Evolutionary conservation across 2,329 filamentous ascomycete species (phyloP).

Genomic region (Xylaria polymorpha): DNA sequence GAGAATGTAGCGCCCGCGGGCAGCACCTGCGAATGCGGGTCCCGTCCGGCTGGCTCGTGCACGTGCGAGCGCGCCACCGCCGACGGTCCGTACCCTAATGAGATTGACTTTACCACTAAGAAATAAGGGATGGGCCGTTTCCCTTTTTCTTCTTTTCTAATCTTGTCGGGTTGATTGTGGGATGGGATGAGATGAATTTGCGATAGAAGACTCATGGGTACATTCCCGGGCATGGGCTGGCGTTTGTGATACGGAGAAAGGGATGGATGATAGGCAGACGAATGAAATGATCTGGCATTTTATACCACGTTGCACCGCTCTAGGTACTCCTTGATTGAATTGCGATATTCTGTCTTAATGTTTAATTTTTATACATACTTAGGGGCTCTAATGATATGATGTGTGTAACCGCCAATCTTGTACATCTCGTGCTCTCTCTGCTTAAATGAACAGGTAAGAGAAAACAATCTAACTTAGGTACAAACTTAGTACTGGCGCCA

Average conservation of each 20-base stretch:
- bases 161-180: background rate
- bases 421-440: too few relatives aligned
- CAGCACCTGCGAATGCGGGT: slow-evolving; percentile 79
- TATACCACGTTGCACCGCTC: background rate
- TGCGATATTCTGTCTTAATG: too few relatives aligned
- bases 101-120: slow-evolving; percentile 89
- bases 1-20: slow-evolving; percentile 75
- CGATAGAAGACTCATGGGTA: background rate
- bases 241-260: slow-evolving; percentile 20
- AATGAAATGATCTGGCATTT: slow-evolving; percentile 18
- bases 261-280: background rate
- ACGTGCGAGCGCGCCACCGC: slow-evolving; percentile 81
- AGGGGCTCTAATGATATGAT: background rate
- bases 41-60: slow-evolving; percentile 76
- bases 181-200: background rate
- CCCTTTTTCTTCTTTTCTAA: background rate
- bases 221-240: slow-evolving; percentile 34
- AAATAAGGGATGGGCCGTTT: slow-evolving; percentile 50
- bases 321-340: background rate
- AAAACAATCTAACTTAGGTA: too few relatives aligned
- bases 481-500: too few relatives aligned
- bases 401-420: background rate
- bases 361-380: background rate
- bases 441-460: background rate
- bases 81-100: slow-evolving; percentile 73